These are phyloP conservation scores for Xylariaceae sp. DNA, from an alignment of 2,329 filamentous ascomycete genomes.

Conservation along the genomic window DNA sequence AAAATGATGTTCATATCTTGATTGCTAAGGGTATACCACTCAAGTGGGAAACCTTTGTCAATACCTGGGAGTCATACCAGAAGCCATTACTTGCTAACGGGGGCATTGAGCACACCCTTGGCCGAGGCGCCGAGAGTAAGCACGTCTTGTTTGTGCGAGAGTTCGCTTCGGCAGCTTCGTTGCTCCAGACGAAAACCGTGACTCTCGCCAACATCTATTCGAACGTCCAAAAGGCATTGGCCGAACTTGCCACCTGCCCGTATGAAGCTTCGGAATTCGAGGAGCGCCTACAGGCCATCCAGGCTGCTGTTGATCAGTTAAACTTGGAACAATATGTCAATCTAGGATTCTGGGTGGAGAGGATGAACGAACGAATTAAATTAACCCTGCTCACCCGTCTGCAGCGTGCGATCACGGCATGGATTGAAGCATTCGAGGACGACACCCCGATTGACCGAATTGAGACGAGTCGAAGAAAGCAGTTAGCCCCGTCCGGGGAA, in stretches of 20 bases:
- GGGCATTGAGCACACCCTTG: slow-evolving; percentile 58
- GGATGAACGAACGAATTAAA: slow-evolving; percentile 86
- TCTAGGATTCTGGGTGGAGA: slow-evolving; percentile 83
- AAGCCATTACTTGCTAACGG: slow-evolving; percentile 62
- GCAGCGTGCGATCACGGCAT: slow-evolving; percentile 79
- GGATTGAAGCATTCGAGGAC: slow-evolving; percentile 84
- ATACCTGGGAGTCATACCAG: slow-evolving; percentile 90
- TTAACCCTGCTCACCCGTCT: slow-evolving; percentile 77
- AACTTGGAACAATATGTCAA: slow-evolving; percentile 97
- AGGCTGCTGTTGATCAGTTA: slow-evolving; percentile 91
- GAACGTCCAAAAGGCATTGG: slow-evolving; percentile 78
- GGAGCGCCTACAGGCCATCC: slow-evolving; percentile 79
- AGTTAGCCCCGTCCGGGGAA: slow-evolving; percentile 47
- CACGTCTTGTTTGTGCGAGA: slow-evolving; percentile 97
- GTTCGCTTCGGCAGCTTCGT: slow-evolving; percentile 83
- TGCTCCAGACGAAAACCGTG: slow-evolving; percentile 85
- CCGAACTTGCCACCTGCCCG: slow-evolving; percentile 80
- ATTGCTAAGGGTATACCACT: slow-evolving; percentile 86
- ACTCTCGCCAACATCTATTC: slow-evolving; percentile 78
- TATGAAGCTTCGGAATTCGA: slow-evolving; percentile 83
- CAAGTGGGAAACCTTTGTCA: slow-evolving; percentile 97
- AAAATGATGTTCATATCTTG: slow-evolving; percentile 83
- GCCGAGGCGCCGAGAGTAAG: slow-evolving; percentile 72
- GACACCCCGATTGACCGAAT: slow-evolving; percentile 46
- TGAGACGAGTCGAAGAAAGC: slow-evolving; percentile 57